Evolutionary conservation across 257 asterid genomes (phyloP), one percentile per base, ranked within the genome.

Genomic region (Echites panduratus): DNA sequence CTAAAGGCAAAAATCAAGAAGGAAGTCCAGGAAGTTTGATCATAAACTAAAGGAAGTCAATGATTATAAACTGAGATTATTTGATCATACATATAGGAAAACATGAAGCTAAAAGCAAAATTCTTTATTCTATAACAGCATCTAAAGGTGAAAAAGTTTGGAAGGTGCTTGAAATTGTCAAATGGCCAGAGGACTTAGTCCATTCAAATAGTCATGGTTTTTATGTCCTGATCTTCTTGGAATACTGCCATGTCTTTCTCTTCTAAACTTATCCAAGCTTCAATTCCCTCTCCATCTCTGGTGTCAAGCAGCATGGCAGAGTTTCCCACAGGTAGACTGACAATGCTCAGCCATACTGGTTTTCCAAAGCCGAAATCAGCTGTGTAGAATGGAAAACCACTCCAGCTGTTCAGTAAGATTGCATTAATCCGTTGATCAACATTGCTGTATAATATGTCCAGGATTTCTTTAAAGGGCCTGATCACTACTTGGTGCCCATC

Each of bases 351-450:
- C 86, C 86, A 82, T 1, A 44, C 27, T 0, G 84, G 78, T 14
- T 71, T 79, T 48, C 86, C 84, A 11, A 74, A 76, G 1, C 84
- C 86, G 29, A 82, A 79, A 71, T 82, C 86, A 14, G 76, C 44
- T 17, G 74, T 74, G 24, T 82, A 82, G 8, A 64, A 77, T 13
- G 77, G 77, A 13, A 74, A 82, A 41, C 79, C 74, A 50, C 84
- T 79, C 83, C 83, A 79, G 62, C 79, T 82, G 17, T 69, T 82
- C 3, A 73, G 54, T 26, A 44, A 17, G 7, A 70, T 63, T 1
- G 24, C 41, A n/a, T 56, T 76, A 14, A 58, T 58, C 11, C 7
- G 61, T 19, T 17, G 38, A 64, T 82, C 81, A 38, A 10, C 26
- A 11, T 56, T 20, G 0, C 40, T 70, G 29, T 26, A 58, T 11